phyloP scores from a whole-genome alignment of 805 yeast species.

The Saccharomycopsis sp. region DNA sequence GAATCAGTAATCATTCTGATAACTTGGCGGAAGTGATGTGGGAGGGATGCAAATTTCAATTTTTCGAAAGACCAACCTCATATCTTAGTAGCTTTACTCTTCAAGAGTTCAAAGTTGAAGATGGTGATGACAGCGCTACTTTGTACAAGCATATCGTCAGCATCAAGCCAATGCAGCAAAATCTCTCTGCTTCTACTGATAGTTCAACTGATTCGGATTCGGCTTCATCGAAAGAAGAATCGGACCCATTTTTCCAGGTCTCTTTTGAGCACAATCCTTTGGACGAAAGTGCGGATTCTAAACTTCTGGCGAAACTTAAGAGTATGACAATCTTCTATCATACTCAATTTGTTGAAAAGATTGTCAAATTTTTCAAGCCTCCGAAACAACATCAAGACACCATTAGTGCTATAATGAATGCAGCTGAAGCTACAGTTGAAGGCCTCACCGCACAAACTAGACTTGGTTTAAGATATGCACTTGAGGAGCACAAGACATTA shows the following conservation, averaged over 20 bases:
- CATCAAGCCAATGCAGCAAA: conserved; percentile 53
- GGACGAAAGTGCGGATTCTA: conserved; percentile 76
- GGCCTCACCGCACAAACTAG: conserved; percentile 85
- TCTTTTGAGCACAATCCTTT: conserved; percentile 82
- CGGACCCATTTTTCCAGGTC: conserved; percentile 72
- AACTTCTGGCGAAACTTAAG: conserved; percentile 59
- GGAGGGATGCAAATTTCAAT: conserved; percentile 69
- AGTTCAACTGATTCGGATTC: conserved; percentile 10
- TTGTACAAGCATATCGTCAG: conserved; percentile 83
- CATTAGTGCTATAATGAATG: conserved; percentile 80
- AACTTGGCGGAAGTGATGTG: conserved; percentile 71
- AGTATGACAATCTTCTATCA: conserved; percentile 89
- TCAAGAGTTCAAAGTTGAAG: conserved; percentile 77
- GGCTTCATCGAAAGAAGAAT: conserved; percentile 25
- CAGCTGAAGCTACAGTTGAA: conserved; percentile 91
- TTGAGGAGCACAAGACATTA: conserved; percentile 89
- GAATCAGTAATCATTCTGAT: conserved; percentile 34
- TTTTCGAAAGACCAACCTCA: conserved; percentile 74
- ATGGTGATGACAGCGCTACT: conserved; percentile 61
- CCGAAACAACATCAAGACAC: conserved; percentile 82
- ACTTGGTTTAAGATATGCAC: conserved; percentile 83
- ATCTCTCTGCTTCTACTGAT: conserved; percentile 26
- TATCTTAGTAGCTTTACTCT: conserved; percentile 62
- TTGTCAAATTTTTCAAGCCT: conserved; percentile 72
- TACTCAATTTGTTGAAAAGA: conserved; percentile 69